Base-by-base conservation (phyloP, 164 flowering plant genomes). In the Akebia trifoliata region DNA sequence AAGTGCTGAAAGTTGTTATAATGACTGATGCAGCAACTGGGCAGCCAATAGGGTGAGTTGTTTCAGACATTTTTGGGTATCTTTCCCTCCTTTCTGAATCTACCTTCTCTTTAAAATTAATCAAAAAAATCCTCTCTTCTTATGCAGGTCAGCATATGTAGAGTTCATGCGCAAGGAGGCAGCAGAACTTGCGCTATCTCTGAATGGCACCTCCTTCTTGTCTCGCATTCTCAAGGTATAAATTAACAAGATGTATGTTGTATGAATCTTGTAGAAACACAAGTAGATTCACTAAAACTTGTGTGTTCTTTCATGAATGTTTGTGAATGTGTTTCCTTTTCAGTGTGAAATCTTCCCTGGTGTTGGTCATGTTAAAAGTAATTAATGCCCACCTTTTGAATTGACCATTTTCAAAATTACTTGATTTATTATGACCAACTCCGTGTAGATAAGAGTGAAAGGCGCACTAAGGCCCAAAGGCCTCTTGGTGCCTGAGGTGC, bases 181-280 rank as follows among this genome's bases (percentile, higher is more conserved):
- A 17, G 97, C 97, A 52, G 96, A 86, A 39, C 77, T 72, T 75
- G 92, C 99, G 47, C 60, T 90, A 21, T 78, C 92, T 42, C 75
- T 87, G 61, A 85, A 84, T 78, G 95, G 97, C 25, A 87, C 96
- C 59, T 90, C 96, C 21, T 90, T 93, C 57, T 84, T 93, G 99
- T 87, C 95, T 29, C 87, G 99, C 37, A 79, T 90, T 50, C 81
- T 93, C 43, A 92, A 85, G 95, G 98, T 86, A 81, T 50, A 50
- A 34, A 9, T 26, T n/a, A 50, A 21, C 26, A 45, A 34, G 37
- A 8, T 43, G 6, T 15, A 10, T 56, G 24, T 25, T 31, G 6
- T 25, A 48, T 36, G 25, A 26, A 26, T 24, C 26, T 38, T 56
- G 17, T 43, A 21, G 10, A 26, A 39, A 38, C 12, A 17, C 29